A percentile compares a stretch with the other conserved stretches of the same genome.
Evolutionary conservation across 768 basidiomycete species (phyloP).

Genomic region (Symmetrospora coprosmae): DNA sequence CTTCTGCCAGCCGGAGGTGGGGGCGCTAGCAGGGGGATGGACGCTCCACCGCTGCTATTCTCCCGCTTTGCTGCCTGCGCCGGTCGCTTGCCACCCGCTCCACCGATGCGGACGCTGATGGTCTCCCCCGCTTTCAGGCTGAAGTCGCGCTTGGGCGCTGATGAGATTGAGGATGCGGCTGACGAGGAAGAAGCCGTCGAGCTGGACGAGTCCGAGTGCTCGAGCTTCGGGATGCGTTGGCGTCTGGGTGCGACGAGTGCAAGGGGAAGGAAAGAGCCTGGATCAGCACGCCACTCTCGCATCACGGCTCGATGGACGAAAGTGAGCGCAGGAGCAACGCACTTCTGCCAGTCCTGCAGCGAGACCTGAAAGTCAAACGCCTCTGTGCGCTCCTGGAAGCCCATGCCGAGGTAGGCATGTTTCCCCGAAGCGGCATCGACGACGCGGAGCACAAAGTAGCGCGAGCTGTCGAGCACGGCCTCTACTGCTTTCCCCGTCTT

Average conservation of each 20-base stretch:
- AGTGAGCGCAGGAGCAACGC: neutral
- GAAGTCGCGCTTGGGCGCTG: conserved; percentile 28
- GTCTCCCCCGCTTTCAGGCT: conserved; percentile 33
- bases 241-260: neutral
- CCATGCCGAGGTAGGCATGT: conserved; percentile 33
- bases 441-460: conserved; percentile 32
- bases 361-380: conserved; percentile 34
- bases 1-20: conserved; percentile 10
- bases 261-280: neutral
- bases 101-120: conserved; percentile 30
- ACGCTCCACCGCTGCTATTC: neutral
- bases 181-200: neutral
- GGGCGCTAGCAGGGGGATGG: conserved; percentile 8
- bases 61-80: neutral
- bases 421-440: conserved; percentile 25
- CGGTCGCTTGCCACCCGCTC: neutral
- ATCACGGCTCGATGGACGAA: no score
- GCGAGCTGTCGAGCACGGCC: conserved; percentile 18
- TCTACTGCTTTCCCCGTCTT: conserved; percentile 26
- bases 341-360: conserved; percentile 31
- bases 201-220: neutral
- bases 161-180: conserved; percentile 15
- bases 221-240: conserved; percentile 18
- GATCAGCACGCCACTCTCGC: no score
- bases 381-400: conserved; percentile 32